These are phyloP conservation scores for Globisporangium radiosum DNA, from an alignment of 352 stramenopile genomes.

Conservation along the genomic window DNA sequence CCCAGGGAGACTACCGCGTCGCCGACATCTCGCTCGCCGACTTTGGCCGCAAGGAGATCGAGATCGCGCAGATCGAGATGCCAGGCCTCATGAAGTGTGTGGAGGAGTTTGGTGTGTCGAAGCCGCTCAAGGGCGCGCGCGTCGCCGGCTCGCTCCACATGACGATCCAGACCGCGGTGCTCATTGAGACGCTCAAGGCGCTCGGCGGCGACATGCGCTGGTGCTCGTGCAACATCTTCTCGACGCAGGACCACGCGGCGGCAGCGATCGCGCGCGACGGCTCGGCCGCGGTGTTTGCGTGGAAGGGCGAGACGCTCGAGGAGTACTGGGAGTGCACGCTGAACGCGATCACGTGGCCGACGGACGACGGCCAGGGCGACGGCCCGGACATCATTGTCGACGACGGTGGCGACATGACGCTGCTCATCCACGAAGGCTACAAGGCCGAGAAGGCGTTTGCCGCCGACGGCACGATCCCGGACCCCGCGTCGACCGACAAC, in stretches of 20 bases:
- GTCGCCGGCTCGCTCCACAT: conserved; percentile 98
- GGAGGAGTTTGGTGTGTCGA: conserved; percentile 83
- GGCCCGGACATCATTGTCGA: conserved; percentile 98
- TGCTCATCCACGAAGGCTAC: conserved; percentile 98
- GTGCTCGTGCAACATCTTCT: conserved; percentile 99
- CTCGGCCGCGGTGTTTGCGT: conserved; percentile 96
- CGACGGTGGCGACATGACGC: conserved; percentile 98
- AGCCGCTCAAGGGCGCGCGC: conserved; percentile 88
- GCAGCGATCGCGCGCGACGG: conserved; percentile 95
- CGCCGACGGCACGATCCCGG: conserved; percentile 91
- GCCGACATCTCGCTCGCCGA: conserved; percentile 98
- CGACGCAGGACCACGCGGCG: conserved; percentile 97
- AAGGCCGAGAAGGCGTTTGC: conserved; percentile 95
- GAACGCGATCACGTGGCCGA: conserved; percentile 94
- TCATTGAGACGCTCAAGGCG: conserved; percentile 97
- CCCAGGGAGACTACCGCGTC: conserved; percentile 78
- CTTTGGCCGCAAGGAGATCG: conserved; percentile 98
- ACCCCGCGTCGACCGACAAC: conserved; percentile 94
- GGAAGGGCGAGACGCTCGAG: conserved; percentile 98
- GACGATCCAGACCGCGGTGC: conserved; percentile 98
- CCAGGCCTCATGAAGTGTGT: conserved; percentile 96
- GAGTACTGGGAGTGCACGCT: conserved; percentile 99
- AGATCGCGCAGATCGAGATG: conserved; percentile 98
- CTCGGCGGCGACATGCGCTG: conserved; percentile 96
- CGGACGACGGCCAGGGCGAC: conserved; percentile 95